These are phyloP conservation scores for Ascomycota sp. DNA, from an alignment of 2,329 filamentous ascomycete species.

Conservation along the genomic window DNA sequence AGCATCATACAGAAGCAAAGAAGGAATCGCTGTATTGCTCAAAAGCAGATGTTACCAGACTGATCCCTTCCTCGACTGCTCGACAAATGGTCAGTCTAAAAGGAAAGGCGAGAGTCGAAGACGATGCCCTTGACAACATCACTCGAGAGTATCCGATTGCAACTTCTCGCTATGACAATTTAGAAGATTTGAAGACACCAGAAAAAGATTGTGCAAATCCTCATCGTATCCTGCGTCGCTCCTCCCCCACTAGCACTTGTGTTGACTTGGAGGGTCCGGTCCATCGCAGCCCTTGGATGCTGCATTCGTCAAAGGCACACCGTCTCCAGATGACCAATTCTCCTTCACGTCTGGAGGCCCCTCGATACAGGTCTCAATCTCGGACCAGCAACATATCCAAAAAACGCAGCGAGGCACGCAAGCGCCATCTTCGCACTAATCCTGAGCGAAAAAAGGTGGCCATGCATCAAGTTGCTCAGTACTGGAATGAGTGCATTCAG, in stretches of 20 bases:
- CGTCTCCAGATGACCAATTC: no score
- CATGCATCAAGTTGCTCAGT: conserved; percentile 12
- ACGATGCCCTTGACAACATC: background rate
- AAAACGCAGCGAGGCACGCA: conserved; percentile 7
- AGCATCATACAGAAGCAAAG: no score
- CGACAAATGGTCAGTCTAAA: no score
- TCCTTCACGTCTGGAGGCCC: no score
- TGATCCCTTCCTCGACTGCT: no score
- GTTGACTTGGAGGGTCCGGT: conserved; percentile 12
- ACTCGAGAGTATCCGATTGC: no score
- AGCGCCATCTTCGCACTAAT: conserved; percentile 3
- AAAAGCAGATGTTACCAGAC: no score
- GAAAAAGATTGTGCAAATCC: background rate
- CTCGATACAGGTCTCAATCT: conserved; percentile 9
- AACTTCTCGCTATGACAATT: background rate
- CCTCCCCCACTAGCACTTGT: conserved; percentile 7
- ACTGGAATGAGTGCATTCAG: conserved; percentile 14
- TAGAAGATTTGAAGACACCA: background rate
- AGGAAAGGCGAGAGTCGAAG: background rate
- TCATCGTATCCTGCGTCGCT: background rate
- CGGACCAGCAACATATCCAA: conserved; percentile 13
- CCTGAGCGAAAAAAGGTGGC: conserved; percentile 8
- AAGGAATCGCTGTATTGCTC: no score
- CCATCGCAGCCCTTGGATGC: conserved; percentile 5
- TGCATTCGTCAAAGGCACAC: background rate